These are phyloP conservation scores for Prunus mongolica DNA, from an alignment of 306 rosid genomes.

Conservation along the genomic window DNA sequence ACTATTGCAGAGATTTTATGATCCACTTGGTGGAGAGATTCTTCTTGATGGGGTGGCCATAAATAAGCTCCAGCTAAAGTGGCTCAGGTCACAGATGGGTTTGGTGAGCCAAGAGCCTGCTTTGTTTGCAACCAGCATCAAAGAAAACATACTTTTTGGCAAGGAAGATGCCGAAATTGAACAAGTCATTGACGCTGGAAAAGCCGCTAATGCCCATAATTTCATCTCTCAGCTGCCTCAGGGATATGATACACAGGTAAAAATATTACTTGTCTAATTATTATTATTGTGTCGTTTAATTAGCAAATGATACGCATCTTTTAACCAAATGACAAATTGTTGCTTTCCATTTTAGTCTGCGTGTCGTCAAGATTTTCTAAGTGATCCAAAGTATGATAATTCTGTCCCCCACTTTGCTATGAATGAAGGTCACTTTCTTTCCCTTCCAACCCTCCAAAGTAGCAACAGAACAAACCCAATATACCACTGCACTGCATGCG, in stretches of 20 bases:
- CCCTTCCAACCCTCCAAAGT: neutral
- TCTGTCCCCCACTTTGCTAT: neutral
- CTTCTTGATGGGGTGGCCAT: slow-evolving; percentile 64
- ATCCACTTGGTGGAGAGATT: slow-evolving; percentile 67
- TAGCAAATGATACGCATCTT: neutral
- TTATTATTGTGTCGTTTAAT: too few species aligned
- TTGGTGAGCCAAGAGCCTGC: slow-evolving; percentile 95
- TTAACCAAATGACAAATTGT: neutral
- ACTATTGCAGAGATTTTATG: slow-evolving; percentile 82
- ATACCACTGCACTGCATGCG: neutral
- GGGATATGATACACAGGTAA: slow-evolving; percentile 77
- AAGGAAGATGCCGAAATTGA: slow-evolving; percentile 66
- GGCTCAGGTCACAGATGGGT: slow-evolving; percentile 92
- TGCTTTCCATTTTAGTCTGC: neutral
- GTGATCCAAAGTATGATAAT: neutral
- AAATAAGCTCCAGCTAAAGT: slow-evolving; percentile 57
- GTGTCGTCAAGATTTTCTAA: neutral
- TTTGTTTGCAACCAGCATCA: slow-evolving; percentile 73
- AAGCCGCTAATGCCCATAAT: slow-evolving; percentile 79
- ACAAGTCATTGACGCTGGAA: slow-evolving; percentile 61
- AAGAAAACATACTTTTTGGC: slow-evolving; percentile 81
- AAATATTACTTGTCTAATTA: neutral
- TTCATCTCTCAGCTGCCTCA: slow-evolving; percentile 69
- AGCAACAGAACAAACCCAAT: neutral
- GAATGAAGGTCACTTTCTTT: neutral